phyloP scores from a whole-genome alignment of 768 basidiomycete genomes.

The Panaeolus papilionaceus region DNA sequence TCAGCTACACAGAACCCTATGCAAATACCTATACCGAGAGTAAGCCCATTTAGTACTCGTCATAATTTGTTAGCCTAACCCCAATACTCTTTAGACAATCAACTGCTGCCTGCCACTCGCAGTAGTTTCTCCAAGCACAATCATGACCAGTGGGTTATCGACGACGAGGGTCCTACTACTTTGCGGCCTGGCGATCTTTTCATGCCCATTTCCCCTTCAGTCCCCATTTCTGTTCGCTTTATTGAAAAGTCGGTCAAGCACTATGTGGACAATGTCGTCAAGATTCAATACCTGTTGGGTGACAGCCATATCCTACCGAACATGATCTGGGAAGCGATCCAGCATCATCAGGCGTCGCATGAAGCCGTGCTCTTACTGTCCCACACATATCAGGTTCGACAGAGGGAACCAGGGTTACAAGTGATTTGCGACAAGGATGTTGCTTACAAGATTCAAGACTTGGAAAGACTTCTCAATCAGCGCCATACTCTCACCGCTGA shows the following conservation, averaged over 20 bases:
- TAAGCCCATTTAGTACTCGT: background rate
- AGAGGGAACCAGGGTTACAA: conserved; percentile 27
- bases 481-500: conserved; percentile 49
- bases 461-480: conserved; percentile 29
- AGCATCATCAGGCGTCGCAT: conserved; percentile 50
- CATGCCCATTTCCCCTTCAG: conserved; percentile 24
- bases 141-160: conserved; percentile 23
- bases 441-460: conserved; percentile 30
- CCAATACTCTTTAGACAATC: conserved; percentile 11
- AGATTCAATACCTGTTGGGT: conserved; percentile 74
- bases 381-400: conserved; percentile 52
- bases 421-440: conserved; percentile 34
- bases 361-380: conserved; percentile 70
- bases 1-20: background rate
- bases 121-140: conserved; percentile 39
- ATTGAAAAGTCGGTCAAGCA: conserved; percentile 40
- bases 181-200: conserved; percentile 18
- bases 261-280: conserved; percentile 69
- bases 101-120: conserved; percentile 29
- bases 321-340: conserved; percentile 59
- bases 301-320: conserved; percentile 49
- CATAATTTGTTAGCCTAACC: background rate
- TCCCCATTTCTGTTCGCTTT: conserved; percentile 26
- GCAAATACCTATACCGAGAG: background rate
- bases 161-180: conserved; percentile 19